Evolutionary conservation across 768 basidiomycete genomes (phyloP), one percentile per base, ranked within the genome.

Genomic region (Suillus tomentosus): DNA sequence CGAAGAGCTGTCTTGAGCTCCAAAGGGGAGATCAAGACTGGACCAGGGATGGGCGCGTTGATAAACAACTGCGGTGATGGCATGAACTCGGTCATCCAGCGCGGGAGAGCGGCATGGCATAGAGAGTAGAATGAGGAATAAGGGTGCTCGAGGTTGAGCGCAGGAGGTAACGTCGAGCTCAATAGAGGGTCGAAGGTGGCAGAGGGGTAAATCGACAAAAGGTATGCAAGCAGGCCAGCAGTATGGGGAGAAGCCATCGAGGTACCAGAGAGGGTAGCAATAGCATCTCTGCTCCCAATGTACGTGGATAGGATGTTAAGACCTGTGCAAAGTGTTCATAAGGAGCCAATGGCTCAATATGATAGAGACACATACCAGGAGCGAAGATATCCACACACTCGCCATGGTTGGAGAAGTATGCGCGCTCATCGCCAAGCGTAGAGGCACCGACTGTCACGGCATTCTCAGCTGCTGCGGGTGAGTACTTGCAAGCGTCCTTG

Each of bases 211-310:
- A 96, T 84, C 31, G 94, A 95, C 64, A 99, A 85, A 67, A 95
- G 84, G 84, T 99, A 99, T 14, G 96, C 96, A 60, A 94, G 79
- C 61, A 97, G 79, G 68, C 96, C 96, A 63, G 92, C 92, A 50
- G 86, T 88, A 79, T 96, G 95, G 54, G 96, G 96, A 8, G 92
- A 92, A 15, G 96, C 95, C 95, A 97, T 97, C 17, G 92, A 94
- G 9, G 94, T 95, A 50, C 94, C 94, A 1, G 92, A 94, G 68
- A 97, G 85, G 10, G 89, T 92, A 69, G 88, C 86, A 57, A 81
- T 82, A n/a, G 91, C 85, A 5, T 66, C 72, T 64, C 73, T 75
- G 65, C 85, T 83, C 39, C 87, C 87, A 64, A 83, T 94, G 81
- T 87, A 97, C 61, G 93, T 96, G 43, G 92, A 96, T 3, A 91